Percentiles rank a stretch among this genome's conserved stretches.
phyloP scores from a whole-genome alignment of 495 filamentous ascomycete species.

The Delitschia confertaspora region DNA sequence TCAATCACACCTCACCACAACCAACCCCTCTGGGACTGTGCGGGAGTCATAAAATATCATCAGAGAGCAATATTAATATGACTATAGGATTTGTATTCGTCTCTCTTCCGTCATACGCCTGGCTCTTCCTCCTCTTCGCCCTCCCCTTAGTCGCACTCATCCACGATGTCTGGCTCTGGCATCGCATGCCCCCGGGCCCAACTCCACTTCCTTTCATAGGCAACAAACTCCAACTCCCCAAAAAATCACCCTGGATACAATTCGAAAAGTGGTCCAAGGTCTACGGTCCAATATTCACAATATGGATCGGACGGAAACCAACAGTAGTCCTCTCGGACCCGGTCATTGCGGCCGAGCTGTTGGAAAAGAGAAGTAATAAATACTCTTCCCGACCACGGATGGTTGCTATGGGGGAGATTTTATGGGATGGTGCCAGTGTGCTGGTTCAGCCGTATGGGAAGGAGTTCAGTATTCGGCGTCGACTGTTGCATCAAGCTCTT shows the following conservation, averaged over 20 bases:
- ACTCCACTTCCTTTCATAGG: slow-evolving; percentile 47
- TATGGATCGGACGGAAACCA: slow-evolving; percentile 54
- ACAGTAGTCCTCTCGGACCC: slow-evolving; percentile 58
- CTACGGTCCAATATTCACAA: slow-evolving; percentile 52
- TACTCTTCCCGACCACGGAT: slow-evolving; percentile 48
- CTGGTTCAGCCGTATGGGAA: slow-evolving; percentile 44
- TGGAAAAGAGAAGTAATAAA: slow-evolving; percentile 47
- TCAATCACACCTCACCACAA: too few relatives aligned
- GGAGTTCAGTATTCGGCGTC: slow-evolving; percentile 39
- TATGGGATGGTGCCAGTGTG: slow-evolving; percentile 41
- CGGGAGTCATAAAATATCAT: too few relatives aligned
- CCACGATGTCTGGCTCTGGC: slow-evolving; percentile 23
- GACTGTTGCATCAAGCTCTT: slow-evolving; percentile 37
- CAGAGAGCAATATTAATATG: too few relatives aligned
- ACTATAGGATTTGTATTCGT: slow-evolving; percentile 15
- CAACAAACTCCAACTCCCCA: slow-evolving; percentile 47
- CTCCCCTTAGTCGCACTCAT: slow-evolving; percentile 15
- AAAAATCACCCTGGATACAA: slow-evolving; percentile 49
- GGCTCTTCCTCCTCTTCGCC: slow-evolving; percentile 17
- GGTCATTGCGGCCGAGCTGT: slow-evolving; percentile 48
- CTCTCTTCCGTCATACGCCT: slow-evolving; percentile 5
- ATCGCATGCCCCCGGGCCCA: slow-evolving; percentile 46
- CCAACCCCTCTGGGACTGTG: too few relatives aligned
- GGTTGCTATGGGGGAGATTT: slow-evolving; percentile 47
- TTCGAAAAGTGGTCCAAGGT: slow-evolving; percentile 46